phyloP scores from a whole-genome alignment of 2,329 filamentous ascomycete genomes.

The Salinomyces thailandicus region DNA sequence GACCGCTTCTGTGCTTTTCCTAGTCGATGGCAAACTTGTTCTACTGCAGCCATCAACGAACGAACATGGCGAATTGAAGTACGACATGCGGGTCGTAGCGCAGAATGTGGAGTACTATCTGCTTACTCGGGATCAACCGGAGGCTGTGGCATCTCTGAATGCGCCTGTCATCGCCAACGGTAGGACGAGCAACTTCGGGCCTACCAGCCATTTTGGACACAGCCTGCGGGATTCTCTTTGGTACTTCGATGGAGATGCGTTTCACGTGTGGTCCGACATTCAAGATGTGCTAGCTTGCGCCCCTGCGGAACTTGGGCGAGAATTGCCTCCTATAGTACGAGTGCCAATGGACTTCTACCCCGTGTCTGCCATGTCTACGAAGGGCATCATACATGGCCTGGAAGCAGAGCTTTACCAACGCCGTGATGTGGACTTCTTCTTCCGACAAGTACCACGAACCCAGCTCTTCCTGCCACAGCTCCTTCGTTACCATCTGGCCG shows the following conservation, averaged over 20 bases:
- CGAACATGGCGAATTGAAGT: slow-evolving; percentile 76
- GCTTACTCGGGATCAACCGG: slow-evolving; percentile 70
- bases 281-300: slow-evolving; percentile 69
- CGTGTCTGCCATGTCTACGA: slow-evolving; percentile 73
- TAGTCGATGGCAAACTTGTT: slow-evolving; percentile 96
- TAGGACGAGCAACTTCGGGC: slow-evolving; percentile 10
- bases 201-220: slow-evolving; percentile 25
- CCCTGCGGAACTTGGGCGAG: slow-evolving; percentile 53
- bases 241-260: slow-evolving; percentile 80
- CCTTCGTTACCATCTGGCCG: slow-evolving; percentile 65
- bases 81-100: slow-evolving; percentile 94
- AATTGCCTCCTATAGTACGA: slow-evolving; percentile 63
- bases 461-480: slow-evolving; percentile 88
- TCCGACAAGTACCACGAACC: slow-evolving; percentile 82
- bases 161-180: slow-evolving; percentile 6
- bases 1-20: slow-evolving; percentile 82
- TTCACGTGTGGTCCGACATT: slow-evolving; percentile 83
- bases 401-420: slow-evolving; percentile 91
- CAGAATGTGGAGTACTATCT: slow-evolving; percentile 95
- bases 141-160: slow-evolving; percentile 13
- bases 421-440: slow-evolving; percentile 81
- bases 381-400: slow-evolving; percentile 80
- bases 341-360: slow-evolving; percentile 93
- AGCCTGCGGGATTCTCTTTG: slow-evolving; percentile 78
- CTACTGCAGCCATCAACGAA: slow-evolving; percentile 78